Conservation (phyloP, 2,329 filamentous ascomycete species). For the Calonectria pseudoturangicola region DNA sequence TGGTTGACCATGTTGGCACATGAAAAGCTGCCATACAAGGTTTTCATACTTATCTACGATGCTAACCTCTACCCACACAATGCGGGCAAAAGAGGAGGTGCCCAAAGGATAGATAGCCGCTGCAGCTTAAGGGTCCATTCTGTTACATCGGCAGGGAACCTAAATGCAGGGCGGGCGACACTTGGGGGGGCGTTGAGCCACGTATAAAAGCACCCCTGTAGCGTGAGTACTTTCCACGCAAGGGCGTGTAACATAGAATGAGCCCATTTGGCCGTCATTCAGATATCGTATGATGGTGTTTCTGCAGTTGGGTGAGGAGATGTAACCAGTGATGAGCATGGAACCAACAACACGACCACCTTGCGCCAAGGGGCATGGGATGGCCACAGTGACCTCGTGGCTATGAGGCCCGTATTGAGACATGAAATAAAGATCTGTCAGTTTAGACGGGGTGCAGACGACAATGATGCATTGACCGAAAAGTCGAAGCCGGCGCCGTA, state of each 20-base stretch:
- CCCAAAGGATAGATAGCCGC: not conserved
- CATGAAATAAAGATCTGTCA: conserved; percentile 1
- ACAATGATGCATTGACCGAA: not conserved
- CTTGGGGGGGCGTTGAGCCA: not conserved
- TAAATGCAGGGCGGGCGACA: not conserved
- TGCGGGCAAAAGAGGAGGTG: not conserved
- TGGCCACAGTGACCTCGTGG: not conserved
- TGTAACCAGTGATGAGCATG: not conserved
- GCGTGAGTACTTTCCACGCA: too few species aligned
- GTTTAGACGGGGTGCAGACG: not conserved
- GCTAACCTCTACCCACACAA: not conserved
- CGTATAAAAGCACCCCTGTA: not conserved
- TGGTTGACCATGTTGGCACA: not conserved
- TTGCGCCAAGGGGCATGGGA: not conserved
- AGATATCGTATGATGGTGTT: conserved; percentile 3
- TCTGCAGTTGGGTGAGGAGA: not conserved
- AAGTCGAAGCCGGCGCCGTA: not conserved
- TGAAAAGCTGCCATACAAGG: not conserved
- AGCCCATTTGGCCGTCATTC: not conserved
- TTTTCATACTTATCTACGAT: not conserved
- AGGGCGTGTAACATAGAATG: not conserved
- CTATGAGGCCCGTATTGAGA: not conserved
- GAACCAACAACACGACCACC: not conserved
- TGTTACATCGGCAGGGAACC: not conserved
- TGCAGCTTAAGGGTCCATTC: conserved; percentile 3